Percentiles rank a stretch among this genome's conserved stretches.
Evolutionary conservation across 306 rosid species (phyloP).

Genomic region (Malus domestica): ASM211411v1 NC_041798.1:32849001-32849500

Average conservation of each 20-base stretch:
- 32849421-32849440: conserved; percentile 92
- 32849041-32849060: conserved; percentile 94
- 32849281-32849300: conserved; percentile 3
- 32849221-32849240: neutral
- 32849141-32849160: neutral
- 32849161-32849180: neutral
- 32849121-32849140: conserved; percentile 11
- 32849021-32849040: conserved; percentile 82
- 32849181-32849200: neutral
- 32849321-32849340: conserved; percentile 92
- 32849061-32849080: conserved; percentile 9
- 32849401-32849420: conserved; percentile 91
- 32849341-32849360: conserved; percentile 90
- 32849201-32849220: neutral
- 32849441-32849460: conserved; percentile 89
- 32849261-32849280: neutral
- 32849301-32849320: conserved; percentile 83
- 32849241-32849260: neutral
- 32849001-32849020: conserved; percentile 80
- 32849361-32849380: conserved; percentile 79
- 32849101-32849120: neutral
- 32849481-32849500: conserved; percentile 59
- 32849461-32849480: conserved; percentile 89
- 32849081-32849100: conserved; percentile 5
- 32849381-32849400: conserved; percentile 95